These are phyloP conservation scores for Conoideocrella luteorostrata DNA, from an alignment of 2,329 filamentous ascomycete genomes.

Conservation along the genomic window DNA sequence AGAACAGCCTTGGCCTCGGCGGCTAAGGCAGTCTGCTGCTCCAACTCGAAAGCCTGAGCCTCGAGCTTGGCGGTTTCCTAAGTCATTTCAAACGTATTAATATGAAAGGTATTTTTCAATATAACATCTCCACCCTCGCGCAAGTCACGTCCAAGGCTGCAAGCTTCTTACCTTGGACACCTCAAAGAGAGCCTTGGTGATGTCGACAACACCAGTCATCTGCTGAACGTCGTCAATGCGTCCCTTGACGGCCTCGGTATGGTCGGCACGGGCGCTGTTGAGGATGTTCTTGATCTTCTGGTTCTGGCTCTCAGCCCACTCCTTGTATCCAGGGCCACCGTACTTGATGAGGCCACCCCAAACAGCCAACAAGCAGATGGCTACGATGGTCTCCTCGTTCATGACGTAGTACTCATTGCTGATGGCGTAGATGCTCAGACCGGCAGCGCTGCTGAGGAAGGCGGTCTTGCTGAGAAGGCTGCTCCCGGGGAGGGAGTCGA, in stretches of 20 bases:
- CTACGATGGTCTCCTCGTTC: conserved; percentile 97
- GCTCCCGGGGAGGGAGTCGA: conserved; percentile 89
- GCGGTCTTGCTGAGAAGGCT: conserved; percentile 92
- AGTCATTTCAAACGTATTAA: too few species aligned
- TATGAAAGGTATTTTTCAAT: too few species aligned
- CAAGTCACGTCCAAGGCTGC: too few species aligned
- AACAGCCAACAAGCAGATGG: conserved; percentile 85
- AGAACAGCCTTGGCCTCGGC: conserved; percentile 91
- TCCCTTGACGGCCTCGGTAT: conserved; percentile 90
- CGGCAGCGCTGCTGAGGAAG: conserved; percentile 88
- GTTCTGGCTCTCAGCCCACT: conserved; percentile 86
- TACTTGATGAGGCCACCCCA: conserved; percentile 92
- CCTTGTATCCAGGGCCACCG: conserved; percentile 82
- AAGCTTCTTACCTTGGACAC: conserved; percentile 96
- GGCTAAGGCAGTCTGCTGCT: conserved; percentile 90
- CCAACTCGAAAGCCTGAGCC: conserved; percentile 91
- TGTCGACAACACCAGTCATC: conserved; percentile 87
- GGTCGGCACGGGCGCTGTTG: conserved; percentile 88
- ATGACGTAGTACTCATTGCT: conserved; percentile 99
- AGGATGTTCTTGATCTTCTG: conserved; percentile 92
- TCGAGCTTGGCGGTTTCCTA: conserved; percentile 96
- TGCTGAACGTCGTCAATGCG: conserved; percentile 93
- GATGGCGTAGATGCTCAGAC: conserved; percentile 87
- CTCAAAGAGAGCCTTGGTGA: conserved; percentile 95
- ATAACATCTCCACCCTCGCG: not conserved